Conservation (phyloP, 495 filamentous ascomycete genomes). For the Pseudotulostoma volvatum region DNA sequence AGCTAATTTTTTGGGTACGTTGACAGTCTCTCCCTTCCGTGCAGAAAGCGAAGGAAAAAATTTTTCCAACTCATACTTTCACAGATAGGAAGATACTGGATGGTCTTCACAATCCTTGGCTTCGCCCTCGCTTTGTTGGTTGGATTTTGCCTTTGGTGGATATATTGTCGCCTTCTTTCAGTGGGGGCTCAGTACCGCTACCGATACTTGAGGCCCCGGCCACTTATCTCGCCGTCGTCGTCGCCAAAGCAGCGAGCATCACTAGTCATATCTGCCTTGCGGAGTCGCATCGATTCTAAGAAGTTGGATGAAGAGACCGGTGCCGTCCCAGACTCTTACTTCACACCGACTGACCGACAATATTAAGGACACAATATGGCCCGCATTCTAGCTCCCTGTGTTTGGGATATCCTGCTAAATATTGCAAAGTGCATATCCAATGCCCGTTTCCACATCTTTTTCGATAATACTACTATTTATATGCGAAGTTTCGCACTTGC, state of each 20-base stretch:
- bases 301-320: slow-evolving; percentile 25
- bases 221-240: slow-evolving; percentile 12
- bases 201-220: slow-evolving; percentile 22
- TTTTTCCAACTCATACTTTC: slow-evolving; percentile 1
- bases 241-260: slow-evolving; percentile 23
- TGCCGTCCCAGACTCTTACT: slow-evolving; percentile 23
- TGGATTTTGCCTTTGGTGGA: slow-evolving; percentile 40
- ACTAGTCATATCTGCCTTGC: slow-evolving; percentile 20
- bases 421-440: no score
- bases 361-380: slow-evolving; percentile 19
- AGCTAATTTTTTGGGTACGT: slow-evolving; percentile 58
- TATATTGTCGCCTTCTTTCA: slow-evolving; percentile 32
- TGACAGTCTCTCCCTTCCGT: no score
- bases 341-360: slow-evolving; percentile 25
- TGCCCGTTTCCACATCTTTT: no score
- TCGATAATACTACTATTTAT: no score
- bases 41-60: neutral
- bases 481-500: no score
- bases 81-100: slow-evolving; percentile 55
- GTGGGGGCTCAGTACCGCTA: slow-evolving; percentile 29
- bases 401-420: no score
- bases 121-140: slow-evolving; percentile 43
- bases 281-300: slow-evolving; percentile 29
- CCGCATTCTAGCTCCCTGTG: no score
- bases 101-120: slow-evolving; percentile 49